Percentiles rank a stretch among this genome's conserved stretches.
Evolutionary conservation across 331 rosid species (phyloP).

Genomic region (Prunus yedoensis): DNA sequence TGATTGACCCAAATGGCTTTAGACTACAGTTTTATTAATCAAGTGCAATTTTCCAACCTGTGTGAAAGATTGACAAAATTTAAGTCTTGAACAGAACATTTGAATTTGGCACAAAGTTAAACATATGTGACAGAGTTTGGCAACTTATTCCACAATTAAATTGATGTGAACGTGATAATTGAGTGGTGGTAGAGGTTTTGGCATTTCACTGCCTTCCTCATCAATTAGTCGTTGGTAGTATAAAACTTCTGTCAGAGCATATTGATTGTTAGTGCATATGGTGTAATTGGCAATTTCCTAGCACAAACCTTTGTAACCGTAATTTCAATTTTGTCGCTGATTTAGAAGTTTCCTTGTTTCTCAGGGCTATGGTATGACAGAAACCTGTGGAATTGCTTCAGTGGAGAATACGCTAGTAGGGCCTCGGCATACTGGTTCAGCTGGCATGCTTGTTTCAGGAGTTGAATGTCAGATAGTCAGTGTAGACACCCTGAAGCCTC

Average conservation of each 20-base stretch:
- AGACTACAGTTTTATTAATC: neutral
- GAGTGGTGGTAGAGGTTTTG: neutral
- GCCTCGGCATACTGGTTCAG: slow-evolving; percentile 55
- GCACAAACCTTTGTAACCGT: too few species aligned
- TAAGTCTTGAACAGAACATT: too few species aligned
- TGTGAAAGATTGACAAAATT: neutral
- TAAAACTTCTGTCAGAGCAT: neutral
- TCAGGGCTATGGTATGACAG: slow-evolving; percentile 97
- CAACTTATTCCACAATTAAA: neutral
- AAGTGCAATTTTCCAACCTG: neutral
- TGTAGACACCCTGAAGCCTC: slow-evolving; percentile 69
- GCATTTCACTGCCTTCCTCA: neutral
- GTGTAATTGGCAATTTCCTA: too few species aligned
- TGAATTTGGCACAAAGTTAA: neutral
- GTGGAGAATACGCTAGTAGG: slow-evolving; percentile 49
- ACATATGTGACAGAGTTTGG: neutral
- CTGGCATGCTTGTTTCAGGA: slow-evolving; percentile 66
- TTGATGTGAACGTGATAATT: neutral
- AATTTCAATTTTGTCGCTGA: neutral
- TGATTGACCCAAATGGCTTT: slow-evolving; percentile 2
- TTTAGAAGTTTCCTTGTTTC: slow-evolving; percentile 17
- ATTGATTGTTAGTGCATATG: too few species aligned
- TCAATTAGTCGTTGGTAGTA: neutral
- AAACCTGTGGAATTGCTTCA: slow-evolving; percentile 69
- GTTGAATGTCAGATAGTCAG: slow-evolving; percentile 71